Conservation (phyloP, 2,329 filamentous ascomycete genomes). For the Trichoderma brevicompactum region DNA sequence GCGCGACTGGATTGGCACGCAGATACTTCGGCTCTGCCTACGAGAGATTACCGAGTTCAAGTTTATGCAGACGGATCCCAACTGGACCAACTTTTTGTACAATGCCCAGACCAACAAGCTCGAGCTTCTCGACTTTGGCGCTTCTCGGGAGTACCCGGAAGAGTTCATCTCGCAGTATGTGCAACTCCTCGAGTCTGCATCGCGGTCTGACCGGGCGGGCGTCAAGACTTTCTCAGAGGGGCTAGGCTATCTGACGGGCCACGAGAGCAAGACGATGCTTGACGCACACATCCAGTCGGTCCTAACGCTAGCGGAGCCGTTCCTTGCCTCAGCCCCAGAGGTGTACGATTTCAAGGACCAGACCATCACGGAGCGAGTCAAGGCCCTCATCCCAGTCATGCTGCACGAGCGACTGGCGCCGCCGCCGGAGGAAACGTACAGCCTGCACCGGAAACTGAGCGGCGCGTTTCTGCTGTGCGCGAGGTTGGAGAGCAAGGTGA, state of each 20-base stretch:
- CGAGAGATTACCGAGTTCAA: constrained; percentile 92
- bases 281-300: constrained; percentile 89
- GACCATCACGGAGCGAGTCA: constrained; percentile 94
- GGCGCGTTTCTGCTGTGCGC: constrained; percentile 94
- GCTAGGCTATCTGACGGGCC: constrained; percentile 89
- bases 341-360: constrained; percentile 92
- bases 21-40: constrained; percentile 88
- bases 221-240: constrained; percentile 72
- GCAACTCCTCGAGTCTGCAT: constrained; percentile 77
- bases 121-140: constrained; percentile 94
- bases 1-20: constrained; percentile 93
- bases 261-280: constrained; percentile 83
- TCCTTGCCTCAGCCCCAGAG: constrained; percentile 73
- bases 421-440: constrained; percentile 97
- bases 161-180: constrained; percentile 82
- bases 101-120: constrained; percentile 73
- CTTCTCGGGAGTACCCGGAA: constrained; percentile 81
- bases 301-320: constrained; percentile 89
- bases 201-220: constrained; percentile 65
- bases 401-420: constrained; percentile 84
- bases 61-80: constrained; percentile 99
- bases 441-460: constrained; percentile 90
- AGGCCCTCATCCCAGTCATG: constrained; percentile 89
- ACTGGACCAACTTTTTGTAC: constrained; percentile 99
- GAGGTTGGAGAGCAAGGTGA: constrained; percentile 78